Base-by-base conservation (phyloP, 2,329 filamentous ascomycete genomes). In the Cladophialophora psammophila region DNA sequence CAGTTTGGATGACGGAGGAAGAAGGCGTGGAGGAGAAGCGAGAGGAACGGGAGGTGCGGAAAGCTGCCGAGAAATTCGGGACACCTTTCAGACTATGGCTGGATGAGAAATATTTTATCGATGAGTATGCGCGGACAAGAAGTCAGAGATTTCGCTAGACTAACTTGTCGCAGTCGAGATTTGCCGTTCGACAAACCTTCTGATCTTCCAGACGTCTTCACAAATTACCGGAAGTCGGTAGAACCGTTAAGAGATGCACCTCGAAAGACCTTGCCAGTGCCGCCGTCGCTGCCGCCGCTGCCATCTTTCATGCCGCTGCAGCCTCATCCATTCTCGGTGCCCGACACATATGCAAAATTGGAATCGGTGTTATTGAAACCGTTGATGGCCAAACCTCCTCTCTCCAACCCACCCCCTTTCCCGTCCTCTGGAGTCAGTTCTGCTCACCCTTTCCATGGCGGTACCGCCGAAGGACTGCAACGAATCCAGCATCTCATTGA, bases 61-160 rank as follows among this genome's bases (percentile, higher is more conserved):
- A 79, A 0, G 74, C 87, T 0, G 88, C 90, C 63, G 78, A 84
- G 26, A 76, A 83, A 12, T 78, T 83, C 2, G 82, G 81, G 0
- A 80, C 88, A 3, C 82, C 87, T 1, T 91, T 92, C 75, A 86
- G 86, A 75, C 66, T 88, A 0, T 93, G 88, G 87, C 77, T 78
- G 0, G 91, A 94, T 72, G 91, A 93, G 77, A 94, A 94, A 75
- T 94, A 91, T 72, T 89, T 89, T 67, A 83, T 94, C 59, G 89
- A 94, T 73, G 90, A 94, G 91, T 94, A 80, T 78, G 90, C 85
- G 31, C 13, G 7, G 3, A 15, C 54, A 6, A 13, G 55, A 1
- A 5, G 1, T 9, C 57, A 31, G 6, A 31, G 32, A 7, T 50
- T 34, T 35, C 32, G n/a, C 35, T 13, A 40, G 55, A 42, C 66